Percentiles rank a stretch among this genome's conserved stretches.
These are phyloP conservation scores for Lathyrus oleraceus DNA, from an alignment of 306 rosid genomes.

Conservation along the genomic window DNA sequence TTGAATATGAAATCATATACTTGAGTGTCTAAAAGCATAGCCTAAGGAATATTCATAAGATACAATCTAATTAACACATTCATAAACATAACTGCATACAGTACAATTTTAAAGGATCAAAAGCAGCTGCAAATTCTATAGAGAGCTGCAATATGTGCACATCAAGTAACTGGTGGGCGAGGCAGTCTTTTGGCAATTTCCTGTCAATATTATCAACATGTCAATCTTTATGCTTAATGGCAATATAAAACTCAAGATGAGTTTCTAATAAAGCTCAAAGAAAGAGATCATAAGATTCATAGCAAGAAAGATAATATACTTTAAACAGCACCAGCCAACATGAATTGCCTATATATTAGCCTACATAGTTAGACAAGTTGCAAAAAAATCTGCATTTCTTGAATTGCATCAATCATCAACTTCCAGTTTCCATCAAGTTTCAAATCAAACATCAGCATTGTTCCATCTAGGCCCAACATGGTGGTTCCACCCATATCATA, in stretches of 20 bases:
- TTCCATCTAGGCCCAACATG: background rate
- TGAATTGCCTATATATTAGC: constrained; percentile 27
- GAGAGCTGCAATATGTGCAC: constrained; percentile 12
- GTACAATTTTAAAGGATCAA: constrained; percentile 33
- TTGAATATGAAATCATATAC: constrained; percentile 5
- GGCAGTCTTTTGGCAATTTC: constrained; percentile 60
- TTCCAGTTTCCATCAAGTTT: constrained; percentile 1
- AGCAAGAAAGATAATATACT: background rate
- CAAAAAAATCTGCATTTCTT: constrained; percentile 14
- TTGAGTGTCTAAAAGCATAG: constrained; percentile 29
- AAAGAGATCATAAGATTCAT: background rate
- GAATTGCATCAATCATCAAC: background rate
- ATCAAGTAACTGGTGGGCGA: constrained; percentile 48
- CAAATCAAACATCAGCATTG: background rate
- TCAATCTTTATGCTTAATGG: constrained; percentile 3
- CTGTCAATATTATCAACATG: constrained; percentile 33
- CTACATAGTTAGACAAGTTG: constrained; percentile 8
- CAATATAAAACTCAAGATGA: background rate
- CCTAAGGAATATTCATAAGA: constrained; percentile 14
- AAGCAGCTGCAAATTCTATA: constrained; percentile 29
- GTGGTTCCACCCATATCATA: background rate
- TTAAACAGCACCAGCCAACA: constrained; percentile 11
- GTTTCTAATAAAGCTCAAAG: background rate
- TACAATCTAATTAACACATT: constrained; percentile 36
- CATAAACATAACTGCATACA: constrained; percentile 31